Conservation (phyloP, 2,329 filamentous ascomycete species). For the Hypoxylon sp. region DNA sequence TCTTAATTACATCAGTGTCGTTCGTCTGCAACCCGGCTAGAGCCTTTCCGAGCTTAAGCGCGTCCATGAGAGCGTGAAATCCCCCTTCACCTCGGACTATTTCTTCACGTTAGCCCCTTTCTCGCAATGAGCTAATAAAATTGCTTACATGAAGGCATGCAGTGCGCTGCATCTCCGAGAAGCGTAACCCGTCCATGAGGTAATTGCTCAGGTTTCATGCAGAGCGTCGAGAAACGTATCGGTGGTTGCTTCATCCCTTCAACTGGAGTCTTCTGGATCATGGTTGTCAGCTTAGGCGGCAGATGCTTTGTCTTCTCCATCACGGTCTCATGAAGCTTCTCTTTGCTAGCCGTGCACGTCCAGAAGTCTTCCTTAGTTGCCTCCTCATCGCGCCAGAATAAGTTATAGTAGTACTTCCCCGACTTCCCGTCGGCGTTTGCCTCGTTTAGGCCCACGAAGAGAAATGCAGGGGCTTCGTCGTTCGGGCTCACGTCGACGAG, state of each 20-base stretch:
- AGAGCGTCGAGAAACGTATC: slow-evolving; percentile 40
- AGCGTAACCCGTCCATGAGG: slow-evolving; percentile 45
- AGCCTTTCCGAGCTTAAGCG: slow-evolving; percentile 55
- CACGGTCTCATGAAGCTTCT: slow-evolving; percentile 66
- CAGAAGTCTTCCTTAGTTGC: slow-evolving; percentile 76
- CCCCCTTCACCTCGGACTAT: slow-evolving; percentile 46
- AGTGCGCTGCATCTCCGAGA: slow-evolving; percentile 46
- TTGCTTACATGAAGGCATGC: slow-evolving; percentile 45
- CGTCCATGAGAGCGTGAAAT: slow-evolving; percentile 61
- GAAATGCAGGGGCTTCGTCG: slow-evolving; percentile 38
- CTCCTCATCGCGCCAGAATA: slow-evolving; percentile 45
- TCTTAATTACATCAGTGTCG: slow-evolving; percentile 36
- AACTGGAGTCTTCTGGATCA: slow-evolving; percentile 37
- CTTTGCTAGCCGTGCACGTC: slow-evolving; percentile 68
- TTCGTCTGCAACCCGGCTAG: slow-evolving; percentile 42
- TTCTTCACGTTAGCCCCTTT: slow-evolving; percentile 5
- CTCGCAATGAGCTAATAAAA: not conserved
- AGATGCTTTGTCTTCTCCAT: slow-evolving; percentile 42
- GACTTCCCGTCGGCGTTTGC: slow-evolving; percentile 43
- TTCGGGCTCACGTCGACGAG: slow-evolving; percentile 43
- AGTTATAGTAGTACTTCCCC: slow-evolving; percentile 42
- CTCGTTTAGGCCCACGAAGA: slow-evolving; percentile 46
- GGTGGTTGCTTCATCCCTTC: slow-evolving; percentile 34
- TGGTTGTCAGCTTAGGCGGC: slow-evolving; percentile 38
- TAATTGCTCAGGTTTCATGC: slow-evolving; percentile 38